Percentiles rank a stretch among this genome's conserved stretches.
phyloP scores from a whole-genome alignment of 371 early-diverging fungal species.

The Mortierella sp. region DNA sequence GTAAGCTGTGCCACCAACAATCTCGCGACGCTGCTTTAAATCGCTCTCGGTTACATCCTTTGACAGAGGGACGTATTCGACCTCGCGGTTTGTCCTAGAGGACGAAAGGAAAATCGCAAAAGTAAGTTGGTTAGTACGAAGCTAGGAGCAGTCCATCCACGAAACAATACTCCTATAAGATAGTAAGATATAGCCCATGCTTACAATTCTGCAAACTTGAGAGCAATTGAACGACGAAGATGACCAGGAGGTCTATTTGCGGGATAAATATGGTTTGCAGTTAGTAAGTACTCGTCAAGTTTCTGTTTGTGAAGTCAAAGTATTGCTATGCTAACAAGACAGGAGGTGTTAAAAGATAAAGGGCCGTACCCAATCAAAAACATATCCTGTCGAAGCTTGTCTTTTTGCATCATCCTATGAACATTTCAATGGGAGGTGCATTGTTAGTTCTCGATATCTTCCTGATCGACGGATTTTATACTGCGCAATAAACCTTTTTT shows the following conservation, averaged over 20 bases:
- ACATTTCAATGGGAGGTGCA: not conserved
- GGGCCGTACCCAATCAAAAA: constrained; percentile 77
- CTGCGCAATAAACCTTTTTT: not conserved
- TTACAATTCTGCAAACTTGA: constrained; percentile 84
- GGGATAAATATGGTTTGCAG: not conserved
- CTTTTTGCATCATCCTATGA: constrained; percentile 77
- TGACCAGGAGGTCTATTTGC: constrained; percentile 74
- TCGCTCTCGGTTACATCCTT: constrained; percentile 87
- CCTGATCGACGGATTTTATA: no score
- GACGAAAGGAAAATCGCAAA: not conserved
- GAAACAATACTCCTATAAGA: not conserved
- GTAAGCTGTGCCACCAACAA: constrained; percentile 76
- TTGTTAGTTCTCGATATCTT: not conserved
- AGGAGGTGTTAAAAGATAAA: not conserved
- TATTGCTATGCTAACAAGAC: not conserved
- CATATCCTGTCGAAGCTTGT: constrained; percentile 86
- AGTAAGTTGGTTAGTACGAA: not conserved
- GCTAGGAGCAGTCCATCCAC: no score
- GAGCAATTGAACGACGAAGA: constrained; percentile 75
- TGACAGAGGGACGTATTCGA: constrained; percentile 85
- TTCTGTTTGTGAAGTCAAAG: not conserved
- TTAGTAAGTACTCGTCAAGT: no score
- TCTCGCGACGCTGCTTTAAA: constrained; percentile 88
- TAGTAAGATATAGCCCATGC: constrained; percentile 27
- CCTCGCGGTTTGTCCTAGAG: constrained; percentile 64